phyloP scores from a whole-genome alignment of 2,329 filamentous ascomycete species.

The Zymoseptoria crescenta region DNA sequence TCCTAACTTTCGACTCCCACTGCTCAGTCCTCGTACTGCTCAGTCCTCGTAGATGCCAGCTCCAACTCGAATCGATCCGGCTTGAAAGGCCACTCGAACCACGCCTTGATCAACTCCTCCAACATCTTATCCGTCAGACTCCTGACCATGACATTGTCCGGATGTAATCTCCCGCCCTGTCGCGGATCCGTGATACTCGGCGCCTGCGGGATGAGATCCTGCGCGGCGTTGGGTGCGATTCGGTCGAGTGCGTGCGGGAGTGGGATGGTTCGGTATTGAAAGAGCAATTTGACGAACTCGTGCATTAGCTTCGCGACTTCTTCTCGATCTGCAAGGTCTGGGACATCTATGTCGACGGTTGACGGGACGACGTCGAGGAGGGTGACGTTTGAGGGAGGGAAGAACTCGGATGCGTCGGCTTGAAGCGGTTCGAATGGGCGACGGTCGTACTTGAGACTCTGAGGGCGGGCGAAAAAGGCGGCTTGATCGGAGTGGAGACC shows the following conservation, averaged over 20 bases:
- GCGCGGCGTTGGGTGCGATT: slow-evolving; percentile 53
- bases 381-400: slow-evolving; percentile 47
- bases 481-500: slow-evolving; percentile 15
- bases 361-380: slow-evolving; percentile 63
- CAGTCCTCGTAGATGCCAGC: slow-evolving; percentile 7
- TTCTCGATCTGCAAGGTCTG: slow-evolving; percentile 18
- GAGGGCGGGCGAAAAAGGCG: slow-evolving; percentile 15
- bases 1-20: not conserved
- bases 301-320: slow-evolving; percentile 19
- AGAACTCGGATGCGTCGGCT: slow-evolving; percentile 55
- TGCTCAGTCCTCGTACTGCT: not conserved
- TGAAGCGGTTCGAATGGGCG: slow-evolving; percentile 63
- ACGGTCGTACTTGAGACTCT: slow-evolving; percentile 56
- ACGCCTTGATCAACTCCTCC: slow-evolving; percentile 51
- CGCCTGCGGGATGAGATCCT: slow-evolving; percentile 45
- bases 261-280: slow-evolving; percentile 28
- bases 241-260: slow-evolving; percentile 42
- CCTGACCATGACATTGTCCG: slow-evolving; percentile 40
- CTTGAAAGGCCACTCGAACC: slow-evolving; percentile 58
- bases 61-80: slow-evolving; percentile 20
- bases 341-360: slow-evolving; percentile 22
- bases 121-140: slow-evolving; percentile 49
- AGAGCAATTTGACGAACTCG: slow-evolving; percentile 45
- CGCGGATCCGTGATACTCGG: slow-evolving; percentile 43
- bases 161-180: slow-evolving; percentile 39